Evolutionary conservation across 2,329 filamentous ascomycete genomes (phyloP), one percentile per base, ranked within the genome.

Genomic region (Endoconidiophora polonica): DNA sequence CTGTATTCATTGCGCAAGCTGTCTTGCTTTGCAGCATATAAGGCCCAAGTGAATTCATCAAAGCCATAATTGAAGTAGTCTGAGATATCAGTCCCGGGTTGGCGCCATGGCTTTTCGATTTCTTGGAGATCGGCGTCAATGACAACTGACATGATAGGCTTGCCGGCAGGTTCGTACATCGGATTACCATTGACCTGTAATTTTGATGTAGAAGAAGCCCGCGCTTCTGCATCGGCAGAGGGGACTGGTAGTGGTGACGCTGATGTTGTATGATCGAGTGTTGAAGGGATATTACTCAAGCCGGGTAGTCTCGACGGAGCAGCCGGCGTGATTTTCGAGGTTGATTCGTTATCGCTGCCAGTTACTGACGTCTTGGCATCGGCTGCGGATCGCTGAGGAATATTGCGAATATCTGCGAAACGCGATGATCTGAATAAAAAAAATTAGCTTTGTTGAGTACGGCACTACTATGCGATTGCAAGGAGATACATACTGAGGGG

Each of bases 51-150:
- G 65, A 95, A 96, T 65, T 96, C 90, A 66, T 96, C 90, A 61
- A 96, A 96, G 52, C 90, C 90, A 65, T 96, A 96, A 69, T 96
- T 96, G 76, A 96, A 96, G 67, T 94, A 96, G 63, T 98, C 91
- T 53, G 84, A 91, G 49, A 94, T 78, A 60, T 98, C 91, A 9
- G 90, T 88, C 44, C 91, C 91, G 0, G 91, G 91, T 56, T 88
- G 81, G 42, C 91, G 81, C 91, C 91, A 98, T 16, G 90, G 88
- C 64, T 95, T 96, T 55, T 88, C 84, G 59, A 87, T 86, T 5
- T 85, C 81, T 37, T 78, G 73, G 18, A 88, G 75, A 59, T 82
- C 77, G 74, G 54, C 26, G 59, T 88, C 83, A 57, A 87, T 82
- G 60, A 83, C 82, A 45, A 86, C 68, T 54, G 79, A 82, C 5